Conservation (phyloP, 2,329 filamentous ascomycete species). For the Nannizziopsis barbatae region DNA sequence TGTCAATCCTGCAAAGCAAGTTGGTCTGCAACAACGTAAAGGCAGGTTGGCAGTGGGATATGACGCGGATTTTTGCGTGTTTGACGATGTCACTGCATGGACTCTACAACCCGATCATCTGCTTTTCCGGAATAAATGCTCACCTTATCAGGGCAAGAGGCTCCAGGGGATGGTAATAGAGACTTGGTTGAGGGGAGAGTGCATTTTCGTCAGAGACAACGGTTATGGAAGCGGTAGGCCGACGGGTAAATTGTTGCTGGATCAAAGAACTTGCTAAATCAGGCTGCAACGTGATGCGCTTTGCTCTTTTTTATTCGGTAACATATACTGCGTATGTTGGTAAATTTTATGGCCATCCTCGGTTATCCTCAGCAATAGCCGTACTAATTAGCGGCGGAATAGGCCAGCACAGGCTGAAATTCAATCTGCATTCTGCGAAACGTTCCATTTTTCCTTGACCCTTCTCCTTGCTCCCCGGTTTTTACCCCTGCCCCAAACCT, state of each 20-base stretch:
- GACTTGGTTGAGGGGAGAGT: constrained; percentile 71
- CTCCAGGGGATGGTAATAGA: constrained; percentile 69
- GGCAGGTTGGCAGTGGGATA: constrained; percentile 70
- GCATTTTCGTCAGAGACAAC: constrained; percentile 58
- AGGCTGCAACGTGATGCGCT: too few relatives aligned
- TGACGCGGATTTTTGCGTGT: constrained; percentile 85
- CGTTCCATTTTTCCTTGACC: constrained; percentile 31
- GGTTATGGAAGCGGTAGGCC: constrained; percentile 33
- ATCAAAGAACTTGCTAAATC: constrained; percentile 15
- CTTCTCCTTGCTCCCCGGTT: constrained; percentile 33
- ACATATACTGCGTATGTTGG: too few relatives aligned
- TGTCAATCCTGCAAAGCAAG: constrained; percentile 74
- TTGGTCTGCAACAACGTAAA: constrained; percentile 70
- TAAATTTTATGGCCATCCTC: too few relatives aligned
- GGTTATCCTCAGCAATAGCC: too few relatives aligned
- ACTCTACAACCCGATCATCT: constrained; percentile 64
- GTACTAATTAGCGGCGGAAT: too few relatives aligned
- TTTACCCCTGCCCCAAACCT: constrained; percentile 33
- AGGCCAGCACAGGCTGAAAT: too few relatives aligned
- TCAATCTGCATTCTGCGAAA: constrained; percentile 15
- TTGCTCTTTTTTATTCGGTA: too few relatives aligned
- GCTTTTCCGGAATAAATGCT: constrained; percentile 90
- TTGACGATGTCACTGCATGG: constrained; percentile 75
- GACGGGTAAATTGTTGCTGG: constrained; percentile 26
- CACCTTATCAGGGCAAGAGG: constrained; percentile 71